Base-by-base conservation (phyloP, 495 filamentous ascomycete species). In the Hyaloscypha bicolor region DNA sequence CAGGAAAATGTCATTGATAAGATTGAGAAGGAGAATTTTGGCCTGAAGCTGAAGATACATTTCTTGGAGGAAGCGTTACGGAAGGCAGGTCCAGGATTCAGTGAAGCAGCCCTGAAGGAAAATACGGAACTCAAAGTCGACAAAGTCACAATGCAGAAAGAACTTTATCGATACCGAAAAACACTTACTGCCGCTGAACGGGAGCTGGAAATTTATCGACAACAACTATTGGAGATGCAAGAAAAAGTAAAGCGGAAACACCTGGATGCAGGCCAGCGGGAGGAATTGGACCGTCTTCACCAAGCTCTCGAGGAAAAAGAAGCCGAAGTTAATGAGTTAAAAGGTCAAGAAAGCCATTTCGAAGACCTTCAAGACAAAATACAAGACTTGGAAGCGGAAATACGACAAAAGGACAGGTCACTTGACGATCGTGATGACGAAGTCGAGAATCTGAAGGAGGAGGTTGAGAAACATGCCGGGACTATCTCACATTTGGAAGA, bases 71-170 rank as follows among this genome's bases (percentile, higher is more conserved):
- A 93, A 60, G 88, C 91, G 30, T 75, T 98, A 19, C 84, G 89
- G 45, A 96, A 94, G 74, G 85, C 88, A 30, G 96, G 95, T 0
- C 93, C 93, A 3, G 90, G 91, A 39, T 93, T 92, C 80, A 94
- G 93, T 74, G 90, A 94, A 70, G 85, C 87, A 25, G 92, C 96
- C 0, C 79, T 99, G 14, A 90, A 90, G 74, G 95, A 99, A 79
- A 98, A 98, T 71, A 94, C 94, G 21, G 94, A 97, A 67, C 87
- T 99, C 51, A 97, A 97, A 78, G 91, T 97, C 61, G 87, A 94
- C 74, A 90, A 90, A 74, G 83, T 94, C 62, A 94, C 91, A 2
- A 89, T 98, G 84, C 88, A 94, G 73, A 86, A 87, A 58, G 95
- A 99, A 68, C 85, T 99, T 14, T 85, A 88, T 59, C 86, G 87